Conservation (phyloP, 768 basidiomycete species). For the Lactifluus echinatus region DNA sequence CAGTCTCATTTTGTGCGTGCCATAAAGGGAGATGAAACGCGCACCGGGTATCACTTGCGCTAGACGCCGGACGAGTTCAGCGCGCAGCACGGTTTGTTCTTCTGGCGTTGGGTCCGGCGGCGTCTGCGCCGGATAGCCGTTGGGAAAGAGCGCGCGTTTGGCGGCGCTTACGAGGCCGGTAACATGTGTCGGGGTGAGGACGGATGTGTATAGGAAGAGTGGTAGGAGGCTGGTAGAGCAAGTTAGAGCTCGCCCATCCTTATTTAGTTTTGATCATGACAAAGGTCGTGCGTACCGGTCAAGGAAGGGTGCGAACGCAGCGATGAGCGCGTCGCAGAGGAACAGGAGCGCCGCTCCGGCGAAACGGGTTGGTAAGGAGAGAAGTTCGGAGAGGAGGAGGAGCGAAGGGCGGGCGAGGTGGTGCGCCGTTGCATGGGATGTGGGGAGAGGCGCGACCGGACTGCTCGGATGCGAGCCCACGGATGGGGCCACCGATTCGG, state of each 20-base stretch:
- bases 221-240: conserved; percentile 52
- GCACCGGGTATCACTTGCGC: conserved; percentile 36
- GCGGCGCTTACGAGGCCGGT: conserved; percentile 44
- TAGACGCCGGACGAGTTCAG: conserved; percentile 33
- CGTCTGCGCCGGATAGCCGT: conserved; percentile 73
- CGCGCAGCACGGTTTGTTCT: conserved; percentile 56
- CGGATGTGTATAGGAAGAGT: conserved; percentile 48
- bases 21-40: conserved; percentile 1
- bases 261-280: too few species aligned
- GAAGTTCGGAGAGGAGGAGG: conserved; percentile 40
- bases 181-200: conserved; percentile 46
- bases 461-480: neutral
- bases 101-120: conserved; percentile 68
- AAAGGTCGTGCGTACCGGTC: conserved; percentile 47
- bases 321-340: conserved; percentile 37
- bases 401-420: conserved; percentile 39
- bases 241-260: neutral
- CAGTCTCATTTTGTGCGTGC: neutral
- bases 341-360: conserved; percentile 40
- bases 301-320: conserved; percentile 44
- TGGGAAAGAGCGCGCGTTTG: conserved; percentile 76
- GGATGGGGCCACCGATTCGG: conserved; percentile 1
- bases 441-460: neutral
- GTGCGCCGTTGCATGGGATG: neutral
- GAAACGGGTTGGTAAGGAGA: conserved; percentile 40